Evolutionary conservation across 129 eudicot genomes (phyloP).

Genomic region (Calendula officinalis): DNA sequence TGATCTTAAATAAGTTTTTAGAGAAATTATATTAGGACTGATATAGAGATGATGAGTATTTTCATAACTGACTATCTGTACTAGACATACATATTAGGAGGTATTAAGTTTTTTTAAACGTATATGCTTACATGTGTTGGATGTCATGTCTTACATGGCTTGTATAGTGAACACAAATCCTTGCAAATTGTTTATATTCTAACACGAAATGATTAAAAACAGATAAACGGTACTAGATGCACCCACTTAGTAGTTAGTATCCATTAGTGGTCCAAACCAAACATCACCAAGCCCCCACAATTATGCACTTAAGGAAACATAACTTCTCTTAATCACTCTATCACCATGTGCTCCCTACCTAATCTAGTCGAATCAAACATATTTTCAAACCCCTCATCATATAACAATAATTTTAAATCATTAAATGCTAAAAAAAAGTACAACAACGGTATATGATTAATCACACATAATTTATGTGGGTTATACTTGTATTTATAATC

Average conservation of each 20-base stretch:
- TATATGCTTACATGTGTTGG: too few species aligned
- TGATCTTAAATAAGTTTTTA: too few species aligned
- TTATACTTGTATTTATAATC: too few species aligned
- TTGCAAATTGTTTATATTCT: background rate
- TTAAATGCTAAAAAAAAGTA: background rate
- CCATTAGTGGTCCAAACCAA: background rate
- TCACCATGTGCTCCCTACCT: conserved; percentile 11
- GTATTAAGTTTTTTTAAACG: too few species aligned
- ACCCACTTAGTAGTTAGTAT: background rate
- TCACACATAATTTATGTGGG: too few species aligned
- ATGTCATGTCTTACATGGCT: too few species aligned
- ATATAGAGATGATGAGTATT: too few species aligned
- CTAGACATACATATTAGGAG: too few species aligned
- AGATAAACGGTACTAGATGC: background rate
- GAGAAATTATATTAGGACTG: too few species aligned
- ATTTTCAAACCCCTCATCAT: background rate
- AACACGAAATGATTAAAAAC: background rate
- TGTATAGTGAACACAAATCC: background rate
- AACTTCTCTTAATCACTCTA: background rate
- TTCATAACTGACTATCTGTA: too few species aligned
- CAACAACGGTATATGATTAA: too few species aligned
- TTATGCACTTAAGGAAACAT: conserved; percentile 14
- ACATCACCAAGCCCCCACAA: conserved; percentile 2
- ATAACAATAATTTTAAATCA: background rate
- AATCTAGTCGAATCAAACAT: conserved; percentile 10